These are phyloP conservation scores for Xylariaceae sp. DNA, from an alignment of 2,329 filamentous ascomycete genomes.

Conservation along the genomic window DNA sequence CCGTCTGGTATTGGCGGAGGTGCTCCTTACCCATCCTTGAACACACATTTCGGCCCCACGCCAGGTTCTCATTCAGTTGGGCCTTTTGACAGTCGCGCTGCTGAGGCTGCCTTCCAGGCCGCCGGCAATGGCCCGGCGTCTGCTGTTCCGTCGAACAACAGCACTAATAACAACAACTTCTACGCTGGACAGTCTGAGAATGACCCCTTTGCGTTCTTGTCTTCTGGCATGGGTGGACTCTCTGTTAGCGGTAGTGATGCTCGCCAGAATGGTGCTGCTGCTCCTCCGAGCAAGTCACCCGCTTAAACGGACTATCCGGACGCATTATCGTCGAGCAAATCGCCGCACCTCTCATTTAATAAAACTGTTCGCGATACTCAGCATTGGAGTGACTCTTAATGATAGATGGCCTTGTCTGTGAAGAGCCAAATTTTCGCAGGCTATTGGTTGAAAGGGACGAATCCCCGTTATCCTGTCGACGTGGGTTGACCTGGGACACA, in stretches of 20 bases:
- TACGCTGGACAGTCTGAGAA: constrained; percentile 62
- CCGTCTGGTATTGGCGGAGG: constrained; percentile 79
- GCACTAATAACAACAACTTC: constrained; percentile 51
- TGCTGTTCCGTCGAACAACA: constrained; percentile 55
- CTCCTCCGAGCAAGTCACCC: constrained; percentile 55
- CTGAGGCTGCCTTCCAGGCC: constrained; percentile 89
- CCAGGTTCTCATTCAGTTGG: constrained; percentile 76
- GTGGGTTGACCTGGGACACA: constrained; percentile 10
- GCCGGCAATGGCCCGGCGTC: constrained; percentile 77
- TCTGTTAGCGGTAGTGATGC: constrained; percentile 62
- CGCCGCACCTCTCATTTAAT: constrained; percentile 23
- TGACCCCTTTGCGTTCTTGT: constrained; percentile 77
- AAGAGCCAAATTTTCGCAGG: constrained; percentile 20
- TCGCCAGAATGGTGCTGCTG: constrained; percentile 57
- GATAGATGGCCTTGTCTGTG: constrained; percentile 6
- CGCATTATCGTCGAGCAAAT: constrained; percentile 14
- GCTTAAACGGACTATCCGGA: constrained; percentile 38
- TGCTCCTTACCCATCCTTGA: constrained; percentile 75
- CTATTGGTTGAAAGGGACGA: constrained; percentile 35
- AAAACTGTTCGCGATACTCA: constrained; percentile 38
- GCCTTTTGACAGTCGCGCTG: constrained; percentile 86
- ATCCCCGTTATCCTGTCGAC: constrained; percentile 19
- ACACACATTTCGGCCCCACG: constrained; percentile 72
- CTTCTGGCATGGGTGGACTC: constrained; percentile 65
- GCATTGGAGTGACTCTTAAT: constrained; percentile 34